A percentile compares a stretch with the other conserved stretches of the same genome.
Evolutionary conservation across 2,329 filamentous ascomycete genomes (phyloP).

Genomic region (Penicillium sp.): DNA sequence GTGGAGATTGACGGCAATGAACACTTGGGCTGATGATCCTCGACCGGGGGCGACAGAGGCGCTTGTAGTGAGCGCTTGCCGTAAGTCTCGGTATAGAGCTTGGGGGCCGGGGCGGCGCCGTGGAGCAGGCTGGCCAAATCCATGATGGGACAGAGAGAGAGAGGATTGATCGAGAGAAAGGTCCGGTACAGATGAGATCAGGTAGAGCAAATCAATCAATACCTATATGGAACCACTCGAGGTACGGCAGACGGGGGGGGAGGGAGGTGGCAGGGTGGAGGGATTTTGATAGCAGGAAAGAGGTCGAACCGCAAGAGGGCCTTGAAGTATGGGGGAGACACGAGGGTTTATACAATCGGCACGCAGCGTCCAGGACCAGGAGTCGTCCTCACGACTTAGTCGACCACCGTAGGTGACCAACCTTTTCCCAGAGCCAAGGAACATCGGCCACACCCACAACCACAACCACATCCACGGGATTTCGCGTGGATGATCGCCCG

Average conservation of each 20-base stretch:
- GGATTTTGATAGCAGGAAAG: neutral
- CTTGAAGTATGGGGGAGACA: constrained; percentile 15
- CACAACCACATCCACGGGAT: constrained; percentile 7
- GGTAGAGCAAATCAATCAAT: neutral
- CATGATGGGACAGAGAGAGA: constrained; percentile 29
- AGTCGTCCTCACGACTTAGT: too few species aligned
- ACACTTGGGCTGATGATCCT: constrained; percentile 65
- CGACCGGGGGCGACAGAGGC: constrained; percentile 47
- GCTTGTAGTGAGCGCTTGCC: constrained; percentile 37
- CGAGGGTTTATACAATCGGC: constrained; percentile 28
- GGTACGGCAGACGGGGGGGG: too few species aligned
- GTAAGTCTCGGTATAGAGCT: constrained; percentile 32
- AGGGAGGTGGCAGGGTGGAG: neutral
- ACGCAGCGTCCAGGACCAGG: neutral
- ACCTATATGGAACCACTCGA: neutral
- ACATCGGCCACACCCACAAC: neutral
- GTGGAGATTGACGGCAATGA: constrained; percentile 93
- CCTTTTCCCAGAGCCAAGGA: constrained; percentile 1
- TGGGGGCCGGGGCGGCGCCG: constrained; percentile 30
- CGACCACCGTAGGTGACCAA: neutral
- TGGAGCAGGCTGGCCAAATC: constrained; percentile 42
- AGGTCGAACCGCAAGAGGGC: neutral
- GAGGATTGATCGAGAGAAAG: neutral
- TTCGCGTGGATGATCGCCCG: constrained; percentile 30
- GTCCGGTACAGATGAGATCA: neutral